Percentiles rank a stretch among this genome's conserved stretches.
Conservation (phyloP, 345 rosid genomes). For the Bretschneidera sinensis region DNA sequence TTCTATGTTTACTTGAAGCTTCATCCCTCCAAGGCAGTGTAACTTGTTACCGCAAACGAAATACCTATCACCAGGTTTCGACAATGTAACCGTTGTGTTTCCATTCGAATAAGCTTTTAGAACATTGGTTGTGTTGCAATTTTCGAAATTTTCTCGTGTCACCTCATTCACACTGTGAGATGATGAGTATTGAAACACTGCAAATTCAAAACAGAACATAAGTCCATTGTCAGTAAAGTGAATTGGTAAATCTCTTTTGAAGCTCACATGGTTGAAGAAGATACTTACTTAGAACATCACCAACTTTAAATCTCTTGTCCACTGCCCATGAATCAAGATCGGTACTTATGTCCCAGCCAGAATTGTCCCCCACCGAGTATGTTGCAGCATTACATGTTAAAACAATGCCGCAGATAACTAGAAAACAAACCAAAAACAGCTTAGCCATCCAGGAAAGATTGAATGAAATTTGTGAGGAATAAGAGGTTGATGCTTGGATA, state of each 20-base stretch:
- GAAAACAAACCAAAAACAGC: constrained; percentile 26
- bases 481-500: constrained; percentile 1
- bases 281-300: constrained; percentile 63
- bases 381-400: constrained; percentile 44
- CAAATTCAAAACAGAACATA: neutral
- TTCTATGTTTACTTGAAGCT: constrained; percentile 45
- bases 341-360: constrained; percentile 94
- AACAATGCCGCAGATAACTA: constrained; percentile 20
- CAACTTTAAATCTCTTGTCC: constrained; percentile 64
- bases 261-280: neutral
- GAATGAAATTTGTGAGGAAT: neutral
- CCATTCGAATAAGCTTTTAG: constrained; percentile 56
- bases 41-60: constrained; percentile 62
- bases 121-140: constrained; percentile 52
- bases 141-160: constrained; percentile 35
- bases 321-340: constrained; percentile 66
- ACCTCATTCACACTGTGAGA: constrained; percentile 58
- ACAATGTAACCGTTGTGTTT: constrained; percentile 67
- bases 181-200: constrained; percentile 73
- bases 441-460: constrained; percentile 33
- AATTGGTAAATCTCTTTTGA: too few species aligned
- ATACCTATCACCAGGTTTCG: constrained; percentile 50
- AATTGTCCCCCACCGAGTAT: constrained; percentile 70
- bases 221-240: neutral
- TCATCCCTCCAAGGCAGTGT: constrained; percentile 87